A percentile compares a stretch with the other conserved stretches of the same genome.
Evolutionary conservation across 2,329 filamentous ascomycete species (phyloP).

Genomic region (Fusarium bulbicola): DNA sequence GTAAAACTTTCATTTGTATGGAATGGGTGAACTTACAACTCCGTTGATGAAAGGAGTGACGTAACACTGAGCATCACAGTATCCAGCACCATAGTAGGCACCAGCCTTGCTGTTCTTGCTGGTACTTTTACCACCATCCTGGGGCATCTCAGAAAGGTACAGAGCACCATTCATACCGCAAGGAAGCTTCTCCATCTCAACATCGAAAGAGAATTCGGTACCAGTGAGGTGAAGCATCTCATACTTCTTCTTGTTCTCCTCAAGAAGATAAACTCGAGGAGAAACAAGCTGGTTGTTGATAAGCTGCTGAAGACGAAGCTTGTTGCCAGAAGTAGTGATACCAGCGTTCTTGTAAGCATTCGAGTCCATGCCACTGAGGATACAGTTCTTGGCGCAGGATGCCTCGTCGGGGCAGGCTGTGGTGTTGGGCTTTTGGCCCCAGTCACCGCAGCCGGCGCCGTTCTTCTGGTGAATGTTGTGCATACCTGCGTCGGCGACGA

Average conservation of each 20-base stretch:
- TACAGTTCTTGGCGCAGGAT: constrained; percentile 63
- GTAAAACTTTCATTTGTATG: accelerated
- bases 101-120: constrained; percentile 61
- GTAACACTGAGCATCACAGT: constrained; percentile 69
- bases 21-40: constrained; percentile 44
- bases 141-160: constrained; percentile 65
- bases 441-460: constrained; percentile 38
- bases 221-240: constrained; percentile 68
- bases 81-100: constrained; percentile 69
- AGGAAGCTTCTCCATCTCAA: constrained; percentile 70
- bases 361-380: constrained; percentile 61
- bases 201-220: constrained; percentile 72
- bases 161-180: constrained; percentile 75
- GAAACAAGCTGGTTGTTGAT: constrained; percentile 29
- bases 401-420: constrained; percentile 59
- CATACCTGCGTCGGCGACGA: constrained; percentile 59
- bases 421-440: constrained; percentile 48
- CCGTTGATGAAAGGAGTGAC: constrained; percentile 62
- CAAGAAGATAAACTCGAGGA: constrained; percentile 68
- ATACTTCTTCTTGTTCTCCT: constrained; percentile 63
- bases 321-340: constrained; percentile 44
- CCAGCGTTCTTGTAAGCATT: constrained; percentile 54
- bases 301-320: constrained; percentile 43
- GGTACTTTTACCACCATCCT: constrained; percentile 66
- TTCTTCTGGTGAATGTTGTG: constrained; percentile 57